Conservation (phyloP, 225 moss, liverwort and hornwort genomes). For the Lunularia cruciata region DNA sequence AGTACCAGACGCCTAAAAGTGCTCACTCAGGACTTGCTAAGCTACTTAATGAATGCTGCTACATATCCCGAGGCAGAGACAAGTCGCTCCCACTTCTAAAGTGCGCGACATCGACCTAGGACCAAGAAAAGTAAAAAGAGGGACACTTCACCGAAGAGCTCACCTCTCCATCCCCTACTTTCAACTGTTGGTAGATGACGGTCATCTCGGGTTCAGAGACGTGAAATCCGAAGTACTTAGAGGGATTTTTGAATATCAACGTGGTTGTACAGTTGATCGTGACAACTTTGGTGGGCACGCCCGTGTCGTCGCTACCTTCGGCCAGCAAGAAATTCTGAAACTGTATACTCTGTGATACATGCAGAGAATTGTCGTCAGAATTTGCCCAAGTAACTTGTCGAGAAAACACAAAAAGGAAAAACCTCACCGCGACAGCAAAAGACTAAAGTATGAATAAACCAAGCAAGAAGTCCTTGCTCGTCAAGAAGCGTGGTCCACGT, state of each 20-base stretch:
- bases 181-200: slow-evolving; percentile 60
- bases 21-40: too few relatives aligned
- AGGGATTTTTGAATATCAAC: slow-evolving; percentile 63
- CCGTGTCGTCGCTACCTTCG: slow-evolving; percentile 61
- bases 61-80: too few relatives aligned
- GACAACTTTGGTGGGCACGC: slow-evolving; percentile 70
- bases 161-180: slow-evolving; percentile 71
- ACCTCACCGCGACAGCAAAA: background rate
- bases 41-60: too few relatives aligned
- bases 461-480: too few relatives aligned
- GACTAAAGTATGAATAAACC: background rate
- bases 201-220: slow-evolving; percentile 41
- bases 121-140: background rate
- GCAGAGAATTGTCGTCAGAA: too few relatives aligned
- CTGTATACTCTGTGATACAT: slow-evolving; percentile 49
- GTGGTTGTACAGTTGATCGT: slow-evolving; percentile 58
- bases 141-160: background rate
- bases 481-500: too few relatives aligned
- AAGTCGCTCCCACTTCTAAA: too few relatives aligned
- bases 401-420: background rate
- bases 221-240: slow-evolving; percentile 78
- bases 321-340: slow-evolving; percentile 66
- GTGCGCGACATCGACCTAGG: too few relatives aligned
- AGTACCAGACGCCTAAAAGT: background rate
- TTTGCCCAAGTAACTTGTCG: too few relatives aligned